Evolutionary conservation across 805 yeast species (phyloP).

Genomic region (Wickerhamiella azyma): DNA sequence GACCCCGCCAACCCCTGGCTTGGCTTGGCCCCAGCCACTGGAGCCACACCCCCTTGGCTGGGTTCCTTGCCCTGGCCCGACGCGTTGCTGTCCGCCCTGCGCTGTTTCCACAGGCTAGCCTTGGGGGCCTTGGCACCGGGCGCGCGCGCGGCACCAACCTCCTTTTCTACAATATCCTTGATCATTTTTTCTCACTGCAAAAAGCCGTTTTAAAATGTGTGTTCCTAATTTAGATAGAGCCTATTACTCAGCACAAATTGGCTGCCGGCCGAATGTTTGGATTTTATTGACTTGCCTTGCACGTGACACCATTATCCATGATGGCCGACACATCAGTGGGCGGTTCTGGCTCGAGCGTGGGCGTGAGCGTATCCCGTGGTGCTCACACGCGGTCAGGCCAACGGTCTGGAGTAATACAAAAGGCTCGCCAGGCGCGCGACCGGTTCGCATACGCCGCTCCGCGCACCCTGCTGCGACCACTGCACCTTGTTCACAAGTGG

Average conservation of each 20-base stretch:
- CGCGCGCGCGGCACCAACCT: conserved; percentile 7
- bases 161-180: conserved; percentile 19
- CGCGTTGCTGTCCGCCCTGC: not conserved
- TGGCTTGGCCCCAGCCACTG: too few relatives aligned
- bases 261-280: not conserved
- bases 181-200: not conserved
- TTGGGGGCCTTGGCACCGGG: conserved; percentile 9
- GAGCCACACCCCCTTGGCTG: not conserved
- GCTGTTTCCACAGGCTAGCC: not conserved
- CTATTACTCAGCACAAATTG: not conserved
- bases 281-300: not conserved
- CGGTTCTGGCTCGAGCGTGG: too few relatives aligned
- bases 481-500: conserved; percentile 4
- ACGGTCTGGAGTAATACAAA: not conserved
- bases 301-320: not conserved
- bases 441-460: not conserved
- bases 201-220: not conserved
- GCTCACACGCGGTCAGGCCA: too few relatives aligned
- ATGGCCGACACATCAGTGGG: too few relatives aligned
- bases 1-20: too few relatives aligned
- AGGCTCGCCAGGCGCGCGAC: not conserved
- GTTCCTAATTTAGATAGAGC: not conserved
- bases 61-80: not conserved
- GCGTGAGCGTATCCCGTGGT: too few relatives aligned
- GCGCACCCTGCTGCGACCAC: not conserved